phyloP scores from a whole-genome alignment of 2,329 filamentous ascomycete genomes.

The Colletotrichum sp. region DNA sequence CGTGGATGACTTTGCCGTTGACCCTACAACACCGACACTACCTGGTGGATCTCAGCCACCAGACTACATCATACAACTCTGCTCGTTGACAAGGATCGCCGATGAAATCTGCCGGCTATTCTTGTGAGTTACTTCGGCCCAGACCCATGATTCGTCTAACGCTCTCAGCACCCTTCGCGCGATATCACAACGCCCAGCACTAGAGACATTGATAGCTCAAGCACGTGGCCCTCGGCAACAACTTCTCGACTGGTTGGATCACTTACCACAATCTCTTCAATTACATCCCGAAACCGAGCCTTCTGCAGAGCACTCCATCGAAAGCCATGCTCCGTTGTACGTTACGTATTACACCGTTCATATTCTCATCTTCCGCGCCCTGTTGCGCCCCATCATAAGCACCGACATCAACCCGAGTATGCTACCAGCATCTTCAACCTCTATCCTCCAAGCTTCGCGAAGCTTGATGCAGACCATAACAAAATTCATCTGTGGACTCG shows the following conservation, averaged over 20 bases:
- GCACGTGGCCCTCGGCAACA: neutral
- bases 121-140: neutral
- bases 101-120: neutral
- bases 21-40: accelerated
- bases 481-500: neutral
- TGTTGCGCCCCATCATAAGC: neutral
- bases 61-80: neutral
- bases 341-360: neutral
- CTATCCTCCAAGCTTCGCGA: neutral
- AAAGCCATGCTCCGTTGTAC: neutral
- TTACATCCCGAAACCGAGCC: neutral
- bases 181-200: neutral
- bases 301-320: neutral
- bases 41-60: neutral
- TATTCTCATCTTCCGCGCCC: neutral
- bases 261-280: neutral
- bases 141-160: neutral
- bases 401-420: neutral
- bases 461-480: neutral
- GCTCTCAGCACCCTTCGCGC: neutral
- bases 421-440: neutral
- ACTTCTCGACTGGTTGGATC: neutral
- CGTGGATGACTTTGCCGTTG: neutral
- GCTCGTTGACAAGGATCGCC: neutral
- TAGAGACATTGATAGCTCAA: neutral